A percentile compares a stretch with the other conserved stretches of the same genome.
Conservation (phyloP, 352 stramenopile genomes). For the Phytopythium kandeliae region DNA sequence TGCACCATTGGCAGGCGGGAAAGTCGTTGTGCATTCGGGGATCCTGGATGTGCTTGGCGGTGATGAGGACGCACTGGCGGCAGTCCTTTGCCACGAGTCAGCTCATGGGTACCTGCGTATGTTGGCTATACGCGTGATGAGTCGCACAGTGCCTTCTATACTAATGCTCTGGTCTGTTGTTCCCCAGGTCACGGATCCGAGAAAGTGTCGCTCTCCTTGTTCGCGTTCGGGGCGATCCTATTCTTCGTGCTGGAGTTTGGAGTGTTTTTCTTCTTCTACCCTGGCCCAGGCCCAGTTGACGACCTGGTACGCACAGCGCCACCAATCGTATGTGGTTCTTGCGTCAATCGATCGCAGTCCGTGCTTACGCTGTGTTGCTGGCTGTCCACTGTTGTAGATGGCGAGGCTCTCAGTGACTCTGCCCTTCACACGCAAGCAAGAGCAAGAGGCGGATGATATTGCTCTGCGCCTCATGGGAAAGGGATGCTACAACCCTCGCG, state of each 20-base stretch:
- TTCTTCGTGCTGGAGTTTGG: constrained; percentile 6
- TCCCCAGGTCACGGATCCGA: constrained; percentile 59
- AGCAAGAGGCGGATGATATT: constrained; percentile 48
- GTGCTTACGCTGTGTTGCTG: too few species aligned
- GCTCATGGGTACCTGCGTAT: constrained; percentile 59
- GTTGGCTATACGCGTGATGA: constrained; percentile 4
- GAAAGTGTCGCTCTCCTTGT: constrained; percentile 59
- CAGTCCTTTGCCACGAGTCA: constrained; percentile 69
- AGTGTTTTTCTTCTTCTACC: constrained; percentile 7
- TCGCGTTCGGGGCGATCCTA: background rate
- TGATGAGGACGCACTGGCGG: constrained; percentile 59
- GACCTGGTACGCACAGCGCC: background rate
- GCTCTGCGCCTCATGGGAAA: constrained; percentile 44
- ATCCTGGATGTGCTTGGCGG: constrained; percentile 49
- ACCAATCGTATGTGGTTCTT: too few species aligned
- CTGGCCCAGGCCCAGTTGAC: background rate
- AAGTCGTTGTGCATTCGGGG: constrained; percentile 67
- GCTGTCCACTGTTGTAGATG: constrained; percentile 22
- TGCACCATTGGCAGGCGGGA: constrained; percentile 24
- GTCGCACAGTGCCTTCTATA: constrained; percentile 2
- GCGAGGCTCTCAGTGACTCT: constrained; percentile 38
- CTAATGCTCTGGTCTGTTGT: too few species aligned
- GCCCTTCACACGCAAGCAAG: constrained; percentile 41
- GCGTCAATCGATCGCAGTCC: too few species aligned
- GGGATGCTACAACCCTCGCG: constrained; percentile 47